Conservation (phyloP, 2,329 filamentous ascomycete species). For the Fusarium sp. region DNA sequence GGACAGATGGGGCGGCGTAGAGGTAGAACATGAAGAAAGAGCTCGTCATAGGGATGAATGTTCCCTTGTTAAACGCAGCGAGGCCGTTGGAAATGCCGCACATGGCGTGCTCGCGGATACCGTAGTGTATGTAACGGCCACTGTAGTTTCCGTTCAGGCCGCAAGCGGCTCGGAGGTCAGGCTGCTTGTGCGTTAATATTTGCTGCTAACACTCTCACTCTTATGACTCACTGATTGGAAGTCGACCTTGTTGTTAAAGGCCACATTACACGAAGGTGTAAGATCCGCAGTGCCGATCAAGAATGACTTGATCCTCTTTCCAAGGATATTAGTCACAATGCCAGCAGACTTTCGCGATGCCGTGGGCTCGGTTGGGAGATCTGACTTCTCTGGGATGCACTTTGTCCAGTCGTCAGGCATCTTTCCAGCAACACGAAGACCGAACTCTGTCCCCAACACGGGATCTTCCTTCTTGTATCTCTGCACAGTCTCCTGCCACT, state of each 20-base stretch:
- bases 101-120: slow-evolving; percentile 73
- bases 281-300: slow-evolving; percentile 67
- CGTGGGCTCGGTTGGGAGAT: slow-evolving; percentile 60
- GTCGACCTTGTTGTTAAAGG: slow-evolving; percentile 63
- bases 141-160: slow-evolving; percentile 66
- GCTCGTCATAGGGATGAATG: slow-evolving; percentile 68
- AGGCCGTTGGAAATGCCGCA: slow-evolving; percentile 67
- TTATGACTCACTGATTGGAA: slow-evolving; percentile 56
- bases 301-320: slow-evolving; percentile 58
- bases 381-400: slow-evolving; percentile 58
- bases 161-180: slow-evolving; percentile 53
- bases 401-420: slow-evolving; percentile 61
- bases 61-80: slow-evolving; percentile 66
- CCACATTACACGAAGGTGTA: slow-evolving; percentile 66
- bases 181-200: slow-evolving; percentile 39
- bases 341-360: slow-evolving; percentile 63
- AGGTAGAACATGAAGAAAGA: slow-evolving; percentile 74
- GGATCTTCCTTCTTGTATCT: slow-evolving; percentile 59
- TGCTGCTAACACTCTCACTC: rapidly evolving
- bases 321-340: slow-evolving; percentile 63
- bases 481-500: slow-evolving; percentile 59
- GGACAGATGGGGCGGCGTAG: slow-evolving; percentile 67
- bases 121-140: slow-evolving; percentile 70
- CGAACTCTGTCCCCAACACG: slow-evolving; percentile 62
- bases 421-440: slow-evolving; percentile 58